Evolutionary conservation across 2,329 filamentous ascomycete genomes (phyloP), one percentile per base, ranked within the genome.

Genomic region (Exophiala viscosa): DNA sequence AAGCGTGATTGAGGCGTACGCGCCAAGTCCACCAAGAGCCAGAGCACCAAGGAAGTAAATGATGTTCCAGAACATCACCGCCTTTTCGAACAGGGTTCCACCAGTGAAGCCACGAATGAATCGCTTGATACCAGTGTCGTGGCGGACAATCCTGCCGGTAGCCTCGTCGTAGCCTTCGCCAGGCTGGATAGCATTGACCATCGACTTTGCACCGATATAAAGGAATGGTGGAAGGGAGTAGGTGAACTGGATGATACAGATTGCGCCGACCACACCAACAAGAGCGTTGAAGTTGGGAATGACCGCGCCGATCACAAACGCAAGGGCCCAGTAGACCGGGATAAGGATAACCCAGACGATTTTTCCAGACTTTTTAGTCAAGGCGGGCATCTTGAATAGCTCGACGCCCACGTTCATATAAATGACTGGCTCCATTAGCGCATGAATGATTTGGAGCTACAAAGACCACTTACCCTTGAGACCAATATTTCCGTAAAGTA

Each of bases 191-290:
- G 64, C 61, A 28, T 62, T 57, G n/a, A 57, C 60, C 42, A 64
- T 60, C 11, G 62, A 43, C 15, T 64, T 62, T 54, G 59, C 65
- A 2, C 63, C 64, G 11, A 66, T 52, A 5, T 54, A 40, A 6
- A 66, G 55, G 32, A 65, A 41, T 8, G 64, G 64, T 11, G 75
- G 75, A 45, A 76, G 67, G 0, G 73, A 73, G 60, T 77, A 77
- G 11, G 69, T 73, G 58, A 78, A 69, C 36, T 76, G 72, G 35
- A 77, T 49, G 11, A 76, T 69, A 60, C 69, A 72, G 1, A 70
- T 62, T 0, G 75, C 73, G 1, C 69, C 68, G 10, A 77, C 69
- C 4, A 77, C 61, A 18, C 64, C 62, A 14, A 66, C 62, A 28
- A 69, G 65, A 2, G 65, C 65, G 34, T 66, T 66, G 51, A 69